phyloP scores from a whole-genome alignment of 179 eudicot species.

The Silene vulgaris region DNA sequence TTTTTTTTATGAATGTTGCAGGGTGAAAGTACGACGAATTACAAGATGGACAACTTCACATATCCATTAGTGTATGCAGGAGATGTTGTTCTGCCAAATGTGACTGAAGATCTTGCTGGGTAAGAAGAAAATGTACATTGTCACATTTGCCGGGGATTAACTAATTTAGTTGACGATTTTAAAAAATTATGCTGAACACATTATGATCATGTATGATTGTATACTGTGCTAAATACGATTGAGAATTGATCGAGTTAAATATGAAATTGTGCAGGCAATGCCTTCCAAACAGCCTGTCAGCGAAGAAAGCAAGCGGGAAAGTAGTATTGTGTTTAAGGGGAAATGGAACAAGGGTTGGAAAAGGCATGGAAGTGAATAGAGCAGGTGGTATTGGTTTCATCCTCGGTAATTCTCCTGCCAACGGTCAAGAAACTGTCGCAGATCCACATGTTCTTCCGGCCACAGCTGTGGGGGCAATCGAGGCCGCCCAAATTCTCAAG shows the following conservation, averaged over 20 bases:
- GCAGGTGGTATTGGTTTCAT: slow-evolving; percentile 76
- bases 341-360: slow-evolving; percentile 60
- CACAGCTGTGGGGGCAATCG: slow-evolving; percentile 46
- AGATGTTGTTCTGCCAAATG: slow-evolving; percentile 44
- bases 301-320: slow-evolving; percentile 54
- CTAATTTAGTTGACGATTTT: too few species aligned
- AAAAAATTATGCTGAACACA: too few species aligned
- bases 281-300: slow-evolving; percentile 61
- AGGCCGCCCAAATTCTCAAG: slow-evolving; percentile 39
- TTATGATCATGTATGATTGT: too few species aligned
- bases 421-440: slow-evolving; percentile 46
- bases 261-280: slow-evolving; percentile 36
- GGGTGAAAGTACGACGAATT: slow-evolving; percentile 74
- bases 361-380: slow-evolving; percentile 72
- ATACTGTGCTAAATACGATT: too few species aligned
- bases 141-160: too few species aligned
- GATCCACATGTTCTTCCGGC: slow-evolving; percentile 88
- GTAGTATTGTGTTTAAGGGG: slow-evolving; percentile 76
- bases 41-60: slow-evolving; percentile 49
- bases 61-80: slow-evolving; percentile 76
- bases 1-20: slow-evolving; percentile 19
- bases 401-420: slow-evolving; percentile 47
- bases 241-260: too few species aligned
- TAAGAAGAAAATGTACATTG: slow-evolving; percentile 19
- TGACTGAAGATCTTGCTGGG: slow-evolving; percentile 48